phyloP scores from a whole-genome alignment of 2,329 filamentous ascomycete species.

The Spiromastix sp. region DNA sequence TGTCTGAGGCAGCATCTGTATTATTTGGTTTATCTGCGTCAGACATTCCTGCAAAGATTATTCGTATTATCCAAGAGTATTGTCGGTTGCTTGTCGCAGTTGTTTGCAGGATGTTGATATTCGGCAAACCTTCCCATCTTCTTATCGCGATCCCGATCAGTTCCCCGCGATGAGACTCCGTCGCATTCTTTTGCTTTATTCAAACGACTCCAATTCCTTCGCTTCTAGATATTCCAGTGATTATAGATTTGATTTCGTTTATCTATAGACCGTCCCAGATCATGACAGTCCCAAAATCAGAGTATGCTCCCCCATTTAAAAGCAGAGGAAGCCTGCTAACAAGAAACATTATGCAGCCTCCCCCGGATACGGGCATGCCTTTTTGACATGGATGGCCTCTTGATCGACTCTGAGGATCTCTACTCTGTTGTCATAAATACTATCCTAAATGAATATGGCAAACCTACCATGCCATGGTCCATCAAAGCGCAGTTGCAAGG shows the following conservation, averaged over 20 bases:
- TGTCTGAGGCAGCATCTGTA: constrained; percentile 17
- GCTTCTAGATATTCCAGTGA: no score
- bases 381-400: constrained; percentile 97
- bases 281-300: no score
- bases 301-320: no score
- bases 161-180: background rate
- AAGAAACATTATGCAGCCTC: constrained; percentile 43
- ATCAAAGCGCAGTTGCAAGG: constrained; percentile 84
- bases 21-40: background rate
- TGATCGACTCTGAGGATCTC: constrained; percentile 85
- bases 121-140: constrained; percentile 1
- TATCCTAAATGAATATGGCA: constrained; percentile 64
- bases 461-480: constrained; percentile 73
- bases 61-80: background rate
- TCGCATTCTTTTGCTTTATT: no score
- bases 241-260: background rate
- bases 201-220: no score
- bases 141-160: background rate
- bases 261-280: background rate
- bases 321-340: no score
- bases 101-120: no score
- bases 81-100: background rate
- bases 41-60: background rate
- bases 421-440: constrained; percentile 79
- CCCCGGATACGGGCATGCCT: constrained; percentile 80